Conservation (phyloP, 768 basidiomycete genomes). For the Hericium coralloides region DNA sequence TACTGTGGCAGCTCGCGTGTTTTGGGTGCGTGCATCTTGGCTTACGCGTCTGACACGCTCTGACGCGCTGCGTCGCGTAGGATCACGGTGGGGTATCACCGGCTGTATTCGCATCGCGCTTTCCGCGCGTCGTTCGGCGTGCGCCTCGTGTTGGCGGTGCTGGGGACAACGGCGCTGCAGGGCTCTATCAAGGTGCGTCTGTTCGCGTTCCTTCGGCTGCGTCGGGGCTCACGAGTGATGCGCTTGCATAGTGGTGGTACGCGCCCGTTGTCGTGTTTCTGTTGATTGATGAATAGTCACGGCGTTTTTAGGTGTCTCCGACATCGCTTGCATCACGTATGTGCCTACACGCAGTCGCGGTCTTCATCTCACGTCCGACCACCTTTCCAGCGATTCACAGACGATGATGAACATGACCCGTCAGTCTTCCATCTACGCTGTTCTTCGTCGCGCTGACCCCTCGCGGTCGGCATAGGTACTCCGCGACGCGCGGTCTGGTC, state of each 20-base stretch:
- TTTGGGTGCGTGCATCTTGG: slow-evolving; percentile 43
- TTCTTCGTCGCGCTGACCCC: not conserved
- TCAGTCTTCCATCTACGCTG: slow-evolving; percentile 14
- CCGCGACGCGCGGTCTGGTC: slow-evolving; percentile 63
- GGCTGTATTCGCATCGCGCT: slow-evolving; percentile 68
- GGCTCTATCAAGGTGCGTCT: slow-evolving; percentile 61
- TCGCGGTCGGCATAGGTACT: slow-evolving; percentile 36
- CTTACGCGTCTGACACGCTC: not conserved
- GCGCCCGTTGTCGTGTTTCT: not conserved
- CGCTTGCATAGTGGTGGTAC: slow-evolving; percentile 12
- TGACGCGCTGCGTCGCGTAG: slow-evolving; percentile 22
- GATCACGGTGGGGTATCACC: slow-evolving; percentile 70
- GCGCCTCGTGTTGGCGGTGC: slow-evolving; percentile 47
- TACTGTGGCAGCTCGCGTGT: slow-evolving; percentile 60
- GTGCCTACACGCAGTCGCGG: slow-evolving; percentile 12
- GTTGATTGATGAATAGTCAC: slow-evolving; percentile 36
- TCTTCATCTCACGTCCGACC: not conserved
- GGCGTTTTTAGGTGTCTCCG: slow-evolving; percentile 51
- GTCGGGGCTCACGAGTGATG: too few species aligned
- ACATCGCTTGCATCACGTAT: slow-evolving; percentile 68
- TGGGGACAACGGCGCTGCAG: slow-evolving; percentile 71
- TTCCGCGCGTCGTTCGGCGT: slow-evolving; percentile 51
- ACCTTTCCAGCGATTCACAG: slow-evolving; percentile 48
- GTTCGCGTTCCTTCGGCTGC: not conserved
- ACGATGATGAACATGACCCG: slow-evolving; percentile 63